Base-by-base conservation (phyloP, 768 basidiomycete species). In the Leucosporidium yakuticum region DNA sequence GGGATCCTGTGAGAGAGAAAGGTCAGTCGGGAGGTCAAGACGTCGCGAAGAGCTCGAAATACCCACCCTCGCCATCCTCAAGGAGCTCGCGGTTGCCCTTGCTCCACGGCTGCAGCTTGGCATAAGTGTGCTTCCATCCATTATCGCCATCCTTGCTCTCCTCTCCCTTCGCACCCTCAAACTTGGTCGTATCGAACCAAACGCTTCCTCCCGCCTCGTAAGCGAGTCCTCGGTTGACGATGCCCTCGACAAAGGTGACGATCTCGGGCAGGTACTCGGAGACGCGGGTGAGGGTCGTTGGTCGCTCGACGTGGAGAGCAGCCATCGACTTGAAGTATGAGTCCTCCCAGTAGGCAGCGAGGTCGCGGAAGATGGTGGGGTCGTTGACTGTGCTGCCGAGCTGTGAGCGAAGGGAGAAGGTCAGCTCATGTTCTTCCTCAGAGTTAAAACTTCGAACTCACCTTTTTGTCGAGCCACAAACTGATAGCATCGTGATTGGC, bases 241-340 rank as follows among this genome's bases (percentile, higher is more conserved):
- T 90, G 31, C 84, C 81, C 77, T 92, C 84, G 49, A 98, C 88
- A 77, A 93, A 99, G 6, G 84, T 79, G 60, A 93, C 90, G 71
- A 97, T 90, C 80, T 98, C 94, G 5, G 93, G 91, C 12, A 99
- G 88, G 79, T 92, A 99, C 79, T 98, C 96, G 2, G 94, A 94
- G 8, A 98, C 96, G 51, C 95, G 87, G 1, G 96, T 98, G 63
- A 97, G 79, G 6, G 86, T 90, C 77, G 95, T 91, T 23, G 96
- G 93, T 27, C 88, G 85, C 66, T 88, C 86, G 50, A 98, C 89
- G 69, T 84, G 85, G 23, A 99, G 84, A n/a, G 87, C 85, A 21
- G 81, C 80, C 96, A 99, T 99, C 75, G 97, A 93, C 36, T 85
- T 81, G 81, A 95, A 92, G 81, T 93, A 99, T 63, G 86, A 84